Evolutionary conservation across 495 filamentous ascomycete genomes (phyloP), one percentile per base, ranked within the genome.

Genomic region (Hypoxylon subgilvum): DNA sequence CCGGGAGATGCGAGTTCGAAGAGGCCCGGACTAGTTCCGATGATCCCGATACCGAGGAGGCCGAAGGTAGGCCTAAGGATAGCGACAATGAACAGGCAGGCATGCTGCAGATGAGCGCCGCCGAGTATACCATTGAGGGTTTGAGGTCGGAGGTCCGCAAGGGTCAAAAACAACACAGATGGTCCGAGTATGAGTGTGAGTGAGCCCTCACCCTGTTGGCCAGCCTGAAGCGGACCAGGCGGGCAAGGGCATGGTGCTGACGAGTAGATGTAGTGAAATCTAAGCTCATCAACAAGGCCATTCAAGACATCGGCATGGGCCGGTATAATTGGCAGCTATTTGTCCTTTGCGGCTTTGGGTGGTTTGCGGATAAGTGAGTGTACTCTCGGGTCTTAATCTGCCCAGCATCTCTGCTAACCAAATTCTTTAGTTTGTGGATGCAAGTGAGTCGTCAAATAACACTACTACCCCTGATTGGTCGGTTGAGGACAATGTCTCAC

Each of bases 291-390:
- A 92, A 90, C 69, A 82, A 83, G 46, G 87, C 88, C 2, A 85
- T 91, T 46, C 87, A 89, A 52, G 90, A 93, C 69, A 92, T 94
- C 60, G 90, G 90, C 5, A 94, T 93, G 86, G 91, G 91, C 34
- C 78, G 79, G 27, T 96, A 94, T 62, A 89, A 96, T 65, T 93
- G 88, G 89, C 80, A 89, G 62, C 72, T 94, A 9, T 94, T 96
- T 70, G 77, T 85, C 40, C 79, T 96, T 0, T 91, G 88, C 57
- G 91, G 91, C 0, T 93, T 90, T 72, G 91, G 89, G 12, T 93
- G 82, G 82, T 79, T 81, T 67, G 78, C 78, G 1, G 81, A 84
- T 58, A 83, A 83, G 76, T 82, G 53, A 74, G 74, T 66, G 16
- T 10, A 2, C 17, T 10, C 23, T 9, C 22, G 35, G 28, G 1